Base-by-base conservation (phyloP, 306 rosid species). In the Arachis stenosperma region DNA sequence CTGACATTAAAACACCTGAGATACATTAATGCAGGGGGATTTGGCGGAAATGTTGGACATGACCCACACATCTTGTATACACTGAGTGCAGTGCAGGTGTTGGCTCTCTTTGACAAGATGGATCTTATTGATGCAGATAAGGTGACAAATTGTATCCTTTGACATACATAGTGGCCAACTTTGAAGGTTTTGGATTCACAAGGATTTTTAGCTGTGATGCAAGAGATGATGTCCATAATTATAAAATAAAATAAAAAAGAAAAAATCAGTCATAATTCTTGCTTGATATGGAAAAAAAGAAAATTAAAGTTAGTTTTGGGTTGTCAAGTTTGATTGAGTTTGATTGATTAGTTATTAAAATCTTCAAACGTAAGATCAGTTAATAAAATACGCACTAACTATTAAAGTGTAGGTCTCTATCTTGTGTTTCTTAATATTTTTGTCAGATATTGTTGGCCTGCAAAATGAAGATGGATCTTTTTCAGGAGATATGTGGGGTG, bases 401-500 rank as follows among this genome's bases (percentile, higher is more conserved):
- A 46, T 33, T 39, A 44, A 50, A 39, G 54, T 54, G 36, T 10
- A 17, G 3, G 27, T 55, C 30, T 22, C 27, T 70, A 51, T 51
- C 48, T 68, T 74, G 79, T 75, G 61, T 63, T 47, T 65, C 92
- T 88, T 91, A 86, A 80, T 65, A 43, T 65, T 37, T 39, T 54
- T 17, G 71, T 69, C 74, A 91, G 97, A 89, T 81, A 71, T 91
- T 70, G 91, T 88, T 57, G 78, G 84, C 73, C 85, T 94, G 78
- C 97, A 94, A 88, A 89, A 85, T 65, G 86, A 88, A 81, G 99
- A 91, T 78, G 97, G 98, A 68, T 91, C 96, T 51, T 91, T 94
- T 89, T 89, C 98, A 4, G 97, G 97, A 67, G 97, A 93, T 75
- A 83, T 84, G 52, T 91, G 96, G 92, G 98, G 95, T 81, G 97